Conservation (phyloP, 495 filamentous ascomycete genomes). For the Penicilliopsis zonata region DNA sequence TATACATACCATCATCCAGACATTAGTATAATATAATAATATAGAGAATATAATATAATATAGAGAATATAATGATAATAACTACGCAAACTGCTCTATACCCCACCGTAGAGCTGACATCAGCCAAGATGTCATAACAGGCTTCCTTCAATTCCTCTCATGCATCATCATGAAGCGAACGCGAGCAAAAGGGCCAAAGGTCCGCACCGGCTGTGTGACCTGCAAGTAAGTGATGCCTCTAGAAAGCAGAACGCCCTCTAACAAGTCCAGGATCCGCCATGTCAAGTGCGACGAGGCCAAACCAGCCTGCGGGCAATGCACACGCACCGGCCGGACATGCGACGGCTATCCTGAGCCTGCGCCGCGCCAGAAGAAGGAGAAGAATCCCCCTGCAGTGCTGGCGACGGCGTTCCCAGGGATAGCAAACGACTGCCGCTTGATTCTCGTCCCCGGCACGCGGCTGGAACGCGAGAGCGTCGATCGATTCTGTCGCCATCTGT, state of each 20-base stretch:
- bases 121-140: too few relatives aligned
- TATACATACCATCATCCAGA: too few relatives aligned
- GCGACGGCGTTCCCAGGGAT: too few relatives aligned
- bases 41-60: too few relatives aligned
- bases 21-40: too few relatives aligned
- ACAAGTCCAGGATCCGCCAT: conserved; percentile 31
- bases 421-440: conserved; percentile 5
- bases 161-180: too few relatives aligned
- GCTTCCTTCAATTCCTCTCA: too few relatives aligned
- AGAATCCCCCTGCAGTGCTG: background rate
- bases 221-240: conserved; percentile 2
- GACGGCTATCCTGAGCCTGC: conserved; percentile 12
- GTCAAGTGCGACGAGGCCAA: conserved; percentile 36
- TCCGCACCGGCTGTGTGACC: conserved; percentile 1
- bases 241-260: background rate
- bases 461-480: conserved; percentile 13
- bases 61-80: too few relatives aligned
- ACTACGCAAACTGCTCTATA: too few relatives aligned
- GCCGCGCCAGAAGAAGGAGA: background rate
- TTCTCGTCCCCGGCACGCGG: conserved; percentile 11
- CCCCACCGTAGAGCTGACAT: too few relatives aligned
- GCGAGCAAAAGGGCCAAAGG: background rate
- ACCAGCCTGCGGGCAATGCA: conserved; percentile 30
- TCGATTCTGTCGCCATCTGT: conserved; percentile 10
- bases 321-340: conserved; percentile 34